Evolutionary conservation across 2,329 filamentous ascomycete species (phyloP), one percentile per base, ranked within the genome.

Genomic region (Parafenestella ontariensis): DNA sequence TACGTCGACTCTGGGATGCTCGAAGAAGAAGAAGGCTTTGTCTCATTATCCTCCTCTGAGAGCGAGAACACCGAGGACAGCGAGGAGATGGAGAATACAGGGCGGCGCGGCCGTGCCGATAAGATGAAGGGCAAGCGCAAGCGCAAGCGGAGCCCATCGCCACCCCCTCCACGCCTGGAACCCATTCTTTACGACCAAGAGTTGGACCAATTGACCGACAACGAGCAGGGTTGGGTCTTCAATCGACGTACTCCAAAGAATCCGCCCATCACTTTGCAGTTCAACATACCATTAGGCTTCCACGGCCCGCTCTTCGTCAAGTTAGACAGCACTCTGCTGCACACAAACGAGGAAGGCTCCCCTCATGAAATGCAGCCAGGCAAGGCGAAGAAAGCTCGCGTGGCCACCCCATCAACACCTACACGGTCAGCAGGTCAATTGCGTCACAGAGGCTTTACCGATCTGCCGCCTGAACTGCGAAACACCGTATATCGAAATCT

Each of bases 401-500:
- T 28, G 1, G 8, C 29, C 8, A 52, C 8, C 9, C 33, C 52
- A 23, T 6, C 39, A n/a, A n/a, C n/a, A 24, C 41, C 46, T 11
- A 15, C 37, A 26, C 18, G 20, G 31, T 44, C 26, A 18, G 24
- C 18, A 9, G 18, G 17, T 1, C 29, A 49, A 23, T 44, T 36
- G 18, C 51, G 41, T 23, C 28, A 21, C 5, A 59, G 46, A 15
- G 59, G 69, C 26, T 75, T 76, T 52, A 54, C 59, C 4, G 66
- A 68, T 43, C 53, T 75, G n/a, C 72, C 66, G 4, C 63, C 66
- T 15, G 81, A 83, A 58, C 58, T 83, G 4, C 76, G 81, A 13
- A 81, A 82, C 56, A 73, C 76, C 17, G 72, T 83, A 33, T 83
- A 83, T 59, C 71, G 76, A 3, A 58, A 74, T 8, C 54, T 79